Base-by-base conservation (phyloP, 2,329 filamentous ascomycete genomes). In the Fusarium foetens region DNA sequence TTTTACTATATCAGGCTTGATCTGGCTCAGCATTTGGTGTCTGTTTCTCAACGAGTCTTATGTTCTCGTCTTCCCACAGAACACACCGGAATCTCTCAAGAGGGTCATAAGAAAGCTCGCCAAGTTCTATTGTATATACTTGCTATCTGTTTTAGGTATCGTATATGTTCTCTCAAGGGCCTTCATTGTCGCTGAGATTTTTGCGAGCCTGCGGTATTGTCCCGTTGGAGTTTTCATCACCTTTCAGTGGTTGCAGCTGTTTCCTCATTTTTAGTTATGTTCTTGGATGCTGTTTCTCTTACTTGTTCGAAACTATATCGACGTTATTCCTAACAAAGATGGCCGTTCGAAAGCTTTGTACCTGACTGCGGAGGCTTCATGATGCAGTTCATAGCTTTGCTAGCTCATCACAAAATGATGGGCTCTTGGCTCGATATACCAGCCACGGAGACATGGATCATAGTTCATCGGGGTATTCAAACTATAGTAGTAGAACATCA, bases 201-300 rank as follows among this genome's bases (percentile, higher is more conserved):
- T 54, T 23, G 35, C 25, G 7, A 54, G 51, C 29, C 4, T 41
- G 10, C 27, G 51, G 2, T 19, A 54, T 41, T 41, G 2, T 23
- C 36, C 51, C 8, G 21, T 54, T 29, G 51, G 51, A 3, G 51
- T 31, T 29, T 54, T 54, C 3, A 4, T 54, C 27, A 42, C 51
- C 1, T 29, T 54, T 5, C 35, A 54, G 16, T 54, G 27, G 51
- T 0, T 54, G 3, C 10, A 54, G 25, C 35, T 54, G 0, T 42
- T 54, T 42, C 51, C 51, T 12, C 51, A 54, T 31, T 42, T 54
- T 8, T 54, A 46, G 12, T 19, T 2, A 3, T 4, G 5, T 14
- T 29, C 43, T 4, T 21, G 13, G 6, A 9, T 41, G 6, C 0
- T 14, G 8, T n/a, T n/a, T 1, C 3, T 33, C 13, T 33, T 12